phyloP scores from a whole-genome alignment of 257 asterid species.

The Plantago elongata region DNA sequence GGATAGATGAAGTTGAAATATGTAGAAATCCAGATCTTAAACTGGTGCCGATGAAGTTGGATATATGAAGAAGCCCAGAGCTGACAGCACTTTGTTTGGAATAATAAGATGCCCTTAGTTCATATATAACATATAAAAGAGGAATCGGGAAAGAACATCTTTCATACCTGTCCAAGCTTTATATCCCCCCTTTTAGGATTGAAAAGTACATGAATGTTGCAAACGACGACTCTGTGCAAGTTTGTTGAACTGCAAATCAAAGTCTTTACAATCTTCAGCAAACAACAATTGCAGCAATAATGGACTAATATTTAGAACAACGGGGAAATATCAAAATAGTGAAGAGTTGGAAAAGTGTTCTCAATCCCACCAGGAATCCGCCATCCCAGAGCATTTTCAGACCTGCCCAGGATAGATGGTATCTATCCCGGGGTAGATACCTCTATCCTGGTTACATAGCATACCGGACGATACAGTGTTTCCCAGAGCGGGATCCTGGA shows the following conservation, averaged over 20 bases:
- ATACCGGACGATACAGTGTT: no score
- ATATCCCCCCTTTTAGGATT: constrained; percentile 94
- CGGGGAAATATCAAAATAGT: not conserved
- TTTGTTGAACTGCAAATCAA: constrained; percentile 43
- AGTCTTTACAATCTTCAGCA: constrained; percentile 23
- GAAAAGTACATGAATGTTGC: constrained; percentile 96
- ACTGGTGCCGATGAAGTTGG: no score
- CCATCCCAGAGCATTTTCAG: no score
- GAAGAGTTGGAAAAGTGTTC: not conserved
- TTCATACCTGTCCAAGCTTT: constrained; percentile 92
- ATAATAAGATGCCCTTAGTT: constrained; percentile 10
- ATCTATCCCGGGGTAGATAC: no score
- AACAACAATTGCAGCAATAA: not conserved
- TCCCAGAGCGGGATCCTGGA: no score
- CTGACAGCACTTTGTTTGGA: not conserved
- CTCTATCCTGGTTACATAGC: no score
- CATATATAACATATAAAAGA: constrained; percentile 15
- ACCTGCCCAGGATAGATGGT: no score
- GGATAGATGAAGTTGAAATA: not conserved
- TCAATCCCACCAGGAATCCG: no score
- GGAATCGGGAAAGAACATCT: constrained; percentile 14
- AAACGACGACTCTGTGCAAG: constrained; percentile 62
- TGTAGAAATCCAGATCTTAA: not conserved
- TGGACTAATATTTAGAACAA: not conserved
- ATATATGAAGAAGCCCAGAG: no score